Percentiles rank a stretch among this genome's conserved stretches.
phyloP scores from a whole-genome alignment of 257 asterid genomes.

The Jacaranda mimosifolia region DNA sequence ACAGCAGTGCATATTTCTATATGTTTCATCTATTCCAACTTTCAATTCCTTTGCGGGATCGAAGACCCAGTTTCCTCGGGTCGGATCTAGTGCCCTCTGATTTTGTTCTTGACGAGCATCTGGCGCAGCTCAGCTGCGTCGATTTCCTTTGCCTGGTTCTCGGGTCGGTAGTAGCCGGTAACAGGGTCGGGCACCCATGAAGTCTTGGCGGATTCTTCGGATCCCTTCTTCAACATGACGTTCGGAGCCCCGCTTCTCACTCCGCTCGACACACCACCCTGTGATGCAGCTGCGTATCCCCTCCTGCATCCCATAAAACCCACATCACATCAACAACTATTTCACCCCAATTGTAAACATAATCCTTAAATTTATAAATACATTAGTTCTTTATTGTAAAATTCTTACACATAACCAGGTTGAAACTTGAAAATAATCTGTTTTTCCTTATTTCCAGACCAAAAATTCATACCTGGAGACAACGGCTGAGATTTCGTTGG shows the following conservation, averaged over 20 bases:
- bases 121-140: conserved; percentile 71
- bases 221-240: conserved; percentile 37
- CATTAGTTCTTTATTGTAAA: no score
- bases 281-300: conserved; percentile 42
- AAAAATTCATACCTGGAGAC: conserved; percentile 36
- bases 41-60: not conserved
- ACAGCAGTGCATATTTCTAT: not conserved
- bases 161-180: conserved; percentile 85
- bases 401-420: no score
- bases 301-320: conserved; percentile 16
- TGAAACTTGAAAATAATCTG: no score
- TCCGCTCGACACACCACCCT: conserved; percentile 21
- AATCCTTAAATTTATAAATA: no score
- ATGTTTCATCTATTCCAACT: not conserved
- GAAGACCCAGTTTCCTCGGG: not conserved
- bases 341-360: no score
- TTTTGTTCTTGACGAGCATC: conserved; percentile 54
- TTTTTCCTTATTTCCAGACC: not conserved
- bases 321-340: not conserved
- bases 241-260: conserved; percentile 36
- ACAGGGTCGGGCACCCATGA: conserved; percentile 89
- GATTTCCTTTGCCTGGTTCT: conserved; percentile 54
- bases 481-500: conserved; percentile 37
- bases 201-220: conserved; percentile 58
- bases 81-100: conserved; percentile 23